Base-by-base conservation (phyloP, 495 filamentous ascomycete species). In the Coniosporium apollinis region DNA sequence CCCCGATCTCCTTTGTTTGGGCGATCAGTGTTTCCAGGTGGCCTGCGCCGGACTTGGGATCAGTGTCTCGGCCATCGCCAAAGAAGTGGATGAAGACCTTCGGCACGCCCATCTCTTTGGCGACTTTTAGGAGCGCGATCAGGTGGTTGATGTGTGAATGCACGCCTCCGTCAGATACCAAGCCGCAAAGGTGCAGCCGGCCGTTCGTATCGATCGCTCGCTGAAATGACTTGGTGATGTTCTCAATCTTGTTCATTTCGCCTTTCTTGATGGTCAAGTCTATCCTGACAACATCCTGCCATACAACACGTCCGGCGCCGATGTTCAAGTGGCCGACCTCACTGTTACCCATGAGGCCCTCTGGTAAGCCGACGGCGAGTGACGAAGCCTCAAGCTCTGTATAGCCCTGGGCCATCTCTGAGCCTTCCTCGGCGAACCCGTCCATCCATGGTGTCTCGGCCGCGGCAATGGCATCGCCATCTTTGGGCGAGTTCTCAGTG, bases 321-420 rank as follows among this genome's bases (percentile, higher is more conserved):
- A 97, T 96, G 66, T 97, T 97, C 59, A 97, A 59, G 60, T 97
- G 89, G 24, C 89, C 89, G 46, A 97, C 89, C 58, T 97, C 89
- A 53, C 81, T 89, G 64, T 97, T 97, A 22, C 89, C 89, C 89
- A 97, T 97, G 40, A 97, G 66, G 25, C 89, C 89, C 53, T 97
- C 87, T 14, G 89, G 89, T 29, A 97, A 66, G 28, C 89, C 89
- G 28, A 97, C 89, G 21, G 89, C 91, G 14, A 94, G 71, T 2
- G 91, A 96, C 6, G 87, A 94, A 32, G 89, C 89, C 42, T 94
- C 89, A 39, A 97, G 75, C 57, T 84, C 74, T 43, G 83, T 76
- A 56, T 73, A 92, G 22, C 81, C 82, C 47, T 82, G 74, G 8
- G 76, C 64, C 16, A 70, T 76, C 55, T 74, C 75, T 32, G 70